phyloP scores from a whole-genome alignment of 2,329 filamentous ascomycete species.

The Alternaria novae-zelandiae region DNA sequence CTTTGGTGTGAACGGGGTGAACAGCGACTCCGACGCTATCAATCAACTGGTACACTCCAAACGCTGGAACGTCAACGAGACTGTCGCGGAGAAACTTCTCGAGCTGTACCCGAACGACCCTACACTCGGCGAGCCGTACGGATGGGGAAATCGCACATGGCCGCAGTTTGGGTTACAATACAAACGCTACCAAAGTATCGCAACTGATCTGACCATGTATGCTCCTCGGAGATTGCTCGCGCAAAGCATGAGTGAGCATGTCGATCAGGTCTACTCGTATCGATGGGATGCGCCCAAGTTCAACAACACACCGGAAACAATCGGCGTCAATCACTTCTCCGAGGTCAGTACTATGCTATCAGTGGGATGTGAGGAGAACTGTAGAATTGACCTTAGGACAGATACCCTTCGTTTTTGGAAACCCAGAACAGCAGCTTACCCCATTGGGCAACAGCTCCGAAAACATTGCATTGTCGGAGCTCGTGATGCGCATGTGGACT shows the following conservation, averaged over 20 bases:
- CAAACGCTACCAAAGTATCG: conserved; percentile 37
- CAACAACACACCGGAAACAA: conserved; percentile 33
- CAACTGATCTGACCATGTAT: conserved; percentile 38
- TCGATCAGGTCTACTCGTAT: conserved; percentile 34
- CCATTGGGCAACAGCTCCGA: conserved; percentile 32
- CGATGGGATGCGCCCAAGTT: conserved; percentile 42
- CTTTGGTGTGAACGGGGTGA: conserved; percentile 59
- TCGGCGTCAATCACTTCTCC: conserved; percentile 40
- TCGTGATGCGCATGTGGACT: conserved; percentile 41
- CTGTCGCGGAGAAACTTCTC: conserved; percentile 27
- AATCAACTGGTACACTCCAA: conserved; percentile 42
- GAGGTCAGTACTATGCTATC: too few species aligned
- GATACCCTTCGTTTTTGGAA: conserved; percentile 42
- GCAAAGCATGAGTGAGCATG: conserved; percentile 29
- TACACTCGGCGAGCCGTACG: conserved; percentile 53
- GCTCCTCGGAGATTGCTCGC: conserved; percentile 35
- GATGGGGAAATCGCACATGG: conserved; percentile 40
- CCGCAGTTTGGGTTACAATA: conserved; percentile 36
- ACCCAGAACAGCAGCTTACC: conserved; percentile 33
- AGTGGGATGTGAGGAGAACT: too few species aligned
- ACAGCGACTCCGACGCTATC: conserved; percentile 49
- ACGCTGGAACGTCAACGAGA: conserved; percentile 33
- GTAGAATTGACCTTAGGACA: conserved; percentile 11
- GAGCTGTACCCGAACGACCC: conserved; percentile 48
- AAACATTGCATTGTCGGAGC: conserved; percentile 27